Conservation (phyloP, 495 filamentous ascomycete genomes). For the Aspergillus egyptiacus region DNA sequence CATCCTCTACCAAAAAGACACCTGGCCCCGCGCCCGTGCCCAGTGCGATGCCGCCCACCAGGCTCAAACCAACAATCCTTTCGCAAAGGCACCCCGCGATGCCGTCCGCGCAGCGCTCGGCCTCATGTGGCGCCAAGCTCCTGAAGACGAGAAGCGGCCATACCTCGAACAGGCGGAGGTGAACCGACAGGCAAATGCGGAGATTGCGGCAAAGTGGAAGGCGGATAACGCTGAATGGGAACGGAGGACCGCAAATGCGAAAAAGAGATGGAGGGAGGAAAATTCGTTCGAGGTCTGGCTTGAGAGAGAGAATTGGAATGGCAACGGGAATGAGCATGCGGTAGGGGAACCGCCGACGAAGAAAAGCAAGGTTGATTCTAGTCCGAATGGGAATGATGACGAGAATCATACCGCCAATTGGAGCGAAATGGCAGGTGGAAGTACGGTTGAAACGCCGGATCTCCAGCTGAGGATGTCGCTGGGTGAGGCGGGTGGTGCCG, state of each 20-base stretch:
- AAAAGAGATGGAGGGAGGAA: constrained; percentile 55
- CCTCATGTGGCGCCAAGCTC: constrained; percentile 80
- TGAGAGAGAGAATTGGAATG: constrained; percentile 32
- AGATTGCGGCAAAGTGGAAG: constrained; percentile 52
- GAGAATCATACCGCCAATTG: not conserved
- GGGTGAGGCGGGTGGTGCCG: no score
- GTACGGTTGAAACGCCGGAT: no score
- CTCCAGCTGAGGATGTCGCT: no score
- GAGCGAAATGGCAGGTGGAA: no score
- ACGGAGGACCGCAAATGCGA: constrained; percentile 50
- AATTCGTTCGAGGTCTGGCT: constrained; percentile 48
- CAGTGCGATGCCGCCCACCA: constrained; percentile 64
- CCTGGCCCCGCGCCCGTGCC: constrained; percentile 67
- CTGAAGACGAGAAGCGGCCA: constrained; percentile 60
- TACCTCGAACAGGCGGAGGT: constrained; percentile 66
- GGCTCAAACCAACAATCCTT: constrained; percentile 57
- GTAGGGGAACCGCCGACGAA: constrained; percentile 2
- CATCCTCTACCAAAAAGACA: constrained; percentile 64
- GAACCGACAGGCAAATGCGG: constrained; percentile 57
- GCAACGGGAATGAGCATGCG: no score
- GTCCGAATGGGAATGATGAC: not conserved
- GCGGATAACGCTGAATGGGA: constrained; percentile 64
- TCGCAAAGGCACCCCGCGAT: constrained; percentile 59
- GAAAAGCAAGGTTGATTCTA: not conserved
- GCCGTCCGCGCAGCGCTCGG: constrained; percentile 78